A percentile compares a stretch with the other conserved stretches of the same genome.
Conservation (phyloP, 106 monocot genomes). For the Dactylorhiza incarnata region DNA sequence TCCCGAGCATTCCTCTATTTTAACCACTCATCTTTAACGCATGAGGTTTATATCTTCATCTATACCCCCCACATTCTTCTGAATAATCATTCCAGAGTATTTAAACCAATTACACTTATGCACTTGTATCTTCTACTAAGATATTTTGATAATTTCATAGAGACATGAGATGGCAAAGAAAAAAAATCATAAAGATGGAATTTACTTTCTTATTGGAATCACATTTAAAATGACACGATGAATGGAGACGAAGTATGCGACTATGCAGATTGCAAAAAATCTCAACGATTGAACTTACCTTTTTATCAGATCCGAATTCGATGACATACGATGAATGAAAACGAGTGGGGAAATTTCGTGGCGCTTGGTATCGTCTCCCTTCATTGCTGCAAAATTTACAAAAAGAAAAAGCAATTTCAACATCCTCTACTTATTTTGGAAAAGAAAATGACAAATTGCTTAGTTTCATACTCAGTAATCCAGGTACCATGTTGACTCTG, state of each 20-base stretch:
- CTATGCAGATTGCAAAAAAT: too few species aligned
- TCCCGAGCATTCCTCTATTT: too few species aligned
- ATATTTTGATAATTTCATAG: background rate
- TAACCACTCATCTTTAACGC: too few species aligned
- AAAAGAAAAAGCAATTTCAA: background rate
- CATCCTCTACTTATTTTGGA: background rate
- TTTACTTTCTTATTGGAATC: background rate
- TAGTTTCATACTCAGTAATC: conserved; percentile 65
- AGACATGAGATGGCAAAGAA: background rate
- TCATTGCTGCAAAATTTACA: conserved; percentile 47
- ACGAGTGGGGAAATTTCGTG: conserved; percentile 61
- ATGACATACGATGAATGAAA: conserved; percentile 70
- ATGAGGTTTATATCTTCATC: too few species aligned
- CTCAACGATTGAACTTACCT: conserved; percentile 26
- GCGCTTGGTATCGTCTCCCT: conserved; percentile 56
- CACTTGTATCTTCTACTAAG: too few species aligned
- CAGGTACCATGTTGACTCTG: conserved; percentile 82
- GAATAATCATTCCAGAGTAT: too few species aligned
- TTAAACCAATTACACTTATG: too few species aligned
- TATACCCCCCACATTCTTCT: too few species aligned
- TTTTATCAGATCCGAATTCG: conserved; percentile 81
- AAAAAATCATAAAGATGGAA: background rate
- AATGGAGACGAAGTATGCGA: too few species aligned
- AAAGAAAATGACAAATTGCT: background rate
- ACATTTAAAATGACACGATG: background rate